phyloP scores from a whole-genome alignment of 208 protist species.

The Naegleria lovaniensis region DNA sequence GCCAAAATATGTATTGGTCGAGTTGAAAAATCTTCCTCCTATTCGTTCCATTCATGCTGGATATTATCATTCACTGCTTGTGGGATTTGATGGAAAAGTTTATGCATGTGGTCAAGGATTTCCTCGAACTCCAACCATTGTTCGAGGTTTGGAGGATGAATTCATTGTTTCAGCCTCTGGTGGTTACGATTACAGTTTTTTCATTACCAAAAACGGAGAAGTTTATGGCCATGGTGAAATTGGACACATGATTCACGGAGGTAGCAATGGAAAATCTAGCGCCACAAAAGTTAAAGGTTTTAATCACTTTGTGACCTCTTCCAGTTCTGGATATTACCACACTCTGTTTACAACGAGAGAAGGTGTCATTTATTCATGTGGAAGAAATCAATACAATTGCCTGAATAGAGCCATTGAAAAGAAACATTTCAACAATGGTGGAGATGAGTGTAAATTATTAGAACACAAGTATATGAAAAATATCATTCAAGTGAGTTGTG shows the following conservation, averaged over 20 bases:
- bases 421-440: not conserved
- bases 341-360: not conserved
- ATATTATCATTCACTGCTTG: not conserved
- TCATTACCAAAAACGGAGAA: not conserved
- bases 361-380: not conserved
- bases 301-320: not conserved
- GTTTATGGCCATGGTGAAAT: not conserved
- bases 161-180: not conserved
- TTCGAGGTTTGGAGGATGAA: not conserved
- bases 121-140: not conserved
- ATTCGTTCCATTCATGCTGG: not conserved
- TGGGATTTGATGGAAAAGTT: not conserved
- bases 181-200: not conserved
- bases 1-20: not conserved
- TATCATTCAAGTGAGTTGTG: not conserved
- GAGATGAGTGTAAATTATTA: not conserved
- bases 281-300: not conserved
- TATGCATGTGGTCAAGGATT: not conserved
- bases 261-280: not conserved
- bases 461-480: not conserved
- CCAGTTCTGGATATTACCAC: not conserved
- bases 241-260: not conserved
- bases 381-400: constrained; percentile 15
- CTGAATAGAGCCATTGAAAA: not conserved
- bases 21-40: not conserved